These are phyloP conservation scores for Leishmania major DNA, from an alignment of 208 protist genomes.

Conservation along the genomic window DNA sequence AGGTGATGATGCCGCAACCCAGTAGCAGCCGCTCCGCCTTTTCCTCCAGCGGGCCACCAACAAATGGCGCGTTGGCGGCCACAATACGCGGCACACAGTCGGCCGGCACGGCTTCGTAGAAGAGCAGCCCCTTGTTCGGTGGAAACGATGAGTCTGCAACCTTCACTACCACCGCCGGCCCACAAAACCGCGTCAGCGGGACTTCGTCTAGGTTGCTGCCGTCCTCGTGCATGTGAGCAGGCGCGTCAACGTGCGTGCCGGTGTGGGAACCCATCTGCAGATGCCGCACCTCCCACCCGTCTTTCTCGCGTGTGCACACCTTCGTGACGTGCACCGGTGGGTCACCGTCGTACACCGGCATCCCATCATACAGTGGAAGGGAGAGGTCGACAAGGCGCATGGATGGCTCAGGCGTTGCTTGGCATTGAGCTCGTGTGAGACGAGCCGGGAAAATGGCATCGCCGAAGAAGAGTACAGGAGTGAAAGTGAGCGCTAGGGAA, in stretches of 20 bases:
- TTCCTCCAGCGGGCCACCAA: conserved; percentile 40
- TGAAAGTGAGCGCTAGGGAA: background rate
- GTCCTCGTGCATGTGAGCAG: conserved; percentile 51
- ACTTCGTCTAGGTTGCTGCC: conserved; percentile 42
- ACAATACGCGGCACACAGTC: conserved; percentile 21
- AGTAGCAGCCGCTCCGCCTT: conserved; percentile 37
- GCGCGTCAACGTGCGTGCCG: conserved; percentile 54
- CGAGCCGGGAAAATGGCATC: no score
- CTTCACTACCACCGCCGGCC: conserved; percentile 29
- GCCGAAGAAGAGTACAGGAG: background rate
- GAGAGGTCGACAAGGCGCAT: conserved; percentile 50
- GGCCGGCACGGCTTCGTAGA: conserved; percentile 27
- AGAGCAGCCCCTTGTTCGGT: conserved; percentile 29
- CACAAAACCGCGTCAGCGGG: conserved; percentile 38
- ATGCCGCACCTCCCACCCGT: conserved; percentile 54
- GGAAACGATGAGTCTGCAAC: conserved; percentile 19
- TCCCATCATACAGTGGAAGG: conserved; percentile 36
- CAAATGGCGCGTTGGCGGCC: conserved; percentile 30
- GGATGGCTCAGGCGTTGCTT: background rate
- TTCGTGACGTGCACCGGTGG: conserved; percentile 41
- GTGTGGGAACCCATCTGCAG: conserved; percentile 47
- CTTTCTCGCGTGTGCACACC: conserved; percentile 34
- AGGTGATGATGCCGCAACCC: conserved; percentile 35
- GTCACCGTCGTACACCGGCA: conserved; percentile 53
- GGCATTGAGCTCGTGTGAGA: background rate